Percentiles rank a stretch among this genome's conserved stretches.
These are phyloP conservation scores for Neospermospora avenae DNA, from an alignment of 2,329 filamentous ascomycete genomes.

Conservation along the genomic window DNA sequence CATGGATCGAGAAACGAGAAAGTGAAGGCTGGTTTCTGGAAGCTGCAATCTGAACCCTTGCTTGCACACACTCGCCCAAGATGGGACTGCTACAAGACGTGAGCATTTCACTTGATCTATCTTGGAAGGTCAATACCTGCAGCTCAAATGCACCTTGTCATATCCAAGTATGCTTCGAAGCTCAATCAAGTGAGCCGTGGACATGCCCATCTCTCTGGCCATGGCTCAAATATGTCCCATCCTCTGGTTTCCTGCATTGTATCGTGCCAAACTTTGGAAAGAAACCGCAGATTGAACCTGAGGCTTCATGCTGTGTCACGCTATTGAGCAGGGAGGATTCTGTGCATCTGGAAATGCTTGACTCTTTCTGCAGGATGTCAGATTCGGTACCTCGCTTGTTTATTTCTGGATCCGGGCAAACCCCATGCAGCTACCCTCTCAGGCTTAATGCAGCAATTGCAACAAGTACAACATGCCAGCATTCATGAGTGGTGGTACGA, in stretches of 20 bases:
- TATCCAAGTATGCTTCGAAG: neutral
- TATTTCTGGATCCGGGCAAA: conserved; percentile 5
- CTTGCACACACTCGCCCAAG: neutral
- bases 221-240: neutral
- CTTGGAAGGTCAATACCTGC: neutral
- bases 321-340: neutral
- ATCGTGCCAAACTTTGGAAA: neutral
- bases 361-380: neutral
- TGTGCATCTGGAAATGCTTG: neutral
- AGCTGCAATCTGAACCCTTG: neutral
- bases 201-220: neutral
- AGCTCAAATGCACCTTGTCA: neutral
- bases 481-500: neutral
- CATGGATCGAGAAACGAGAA: neutral
- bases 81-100: neutral
- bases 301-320: neutral
- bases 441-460: neutral
- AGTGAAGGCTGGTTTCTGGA: neutral
- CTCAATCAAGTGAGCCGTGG: neutral
- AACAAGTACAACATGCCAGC: neutral
- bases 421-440: neutral
- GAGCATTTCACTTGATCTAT: neutral
- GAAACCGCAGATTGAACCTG: neutral
- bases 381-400: neutral
- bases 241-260: neutral